Evolutionary conservation across 2,329 filamentous ascomycete genomes (phyloP), one percentile per base, ranked within the genome.

Genomic region (Rachicladosporium sp.): DNA sequence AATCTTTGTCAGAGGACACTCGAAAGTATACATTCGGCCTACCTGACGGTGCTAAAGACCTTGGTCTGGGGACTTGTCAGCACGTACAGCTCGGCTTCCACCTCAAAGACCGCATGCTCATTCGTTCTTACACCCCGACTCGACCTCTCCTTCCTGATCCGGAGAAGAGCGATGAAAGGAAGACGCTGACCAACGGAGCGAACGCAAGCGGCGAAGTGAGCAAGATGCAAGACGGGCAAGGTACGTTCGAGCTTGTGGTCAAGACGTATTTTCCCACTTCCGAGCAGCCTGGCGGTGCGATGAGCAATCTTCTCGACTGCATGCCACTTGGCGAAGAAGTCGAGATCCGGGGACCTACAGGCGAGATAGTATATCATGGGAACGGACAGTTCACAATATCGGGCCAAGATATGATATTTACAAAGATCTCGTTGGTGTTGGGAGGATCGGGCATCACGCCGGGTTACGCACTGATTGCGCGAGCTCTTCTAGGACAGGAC

Each of bases 11-110:
- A 0, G 45, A 62, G 21, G 67, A 73, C 41, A 69, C 66, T 1
- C 49, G 59, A 5, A 49, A 51, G 10, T 71, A 71, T 53, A 70
- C 63, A 3, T 71, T 73, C 49, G 40, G 55, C 29, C 59, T 71
- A 2, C 65, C 66, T 0, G 50, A 58, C 1, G 50, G 47, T 12
- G 56, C 58, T 29, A 54, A 59, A n/a, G 54, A 61, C 5, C 59
- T 74, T 0, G 69, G 69, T 0, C 52, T 73, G 0, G 61, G 60
- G 10, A 73, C 67, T 0, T 68, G 70, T 38, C 68, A 74, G 48
- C 70, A 74, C 46, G 52, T 74, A 13, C 62, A 71, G 39, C 44
- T 74, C 6, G 71, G 70, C 2, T 71, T 73, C 47, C 69, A 74
- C 42, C 58, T 73, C 43, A 50, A 58, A 32, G 69, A 73, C 45